Conservation (phyloP, 352 stramenopile species). For the Phytophthora crassamura region DNA sequence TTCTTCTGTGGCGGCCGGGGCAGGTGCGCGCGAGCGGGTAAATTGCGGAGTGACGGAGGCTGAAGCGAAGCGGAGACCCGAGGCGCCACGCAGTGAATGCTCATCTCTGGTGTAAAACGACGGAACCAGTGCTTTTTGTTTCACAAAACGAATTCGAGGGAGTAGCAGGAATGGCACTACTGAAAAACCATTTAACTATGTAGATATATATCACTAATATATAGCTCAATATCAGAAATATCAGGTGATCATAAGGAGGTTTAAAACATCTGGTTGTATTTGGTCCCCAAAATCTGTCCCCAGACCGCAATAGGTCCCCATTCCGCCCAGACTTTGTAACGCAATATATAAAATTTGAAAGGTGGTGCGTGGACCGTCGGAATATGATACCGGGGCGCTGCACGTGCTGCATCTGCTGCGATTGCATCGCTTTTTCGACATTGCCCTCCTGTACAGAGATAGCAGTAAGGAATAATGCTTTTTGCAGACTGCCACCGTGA, state of each 20-base stretch:
- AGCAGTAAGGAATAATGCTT: not conserved
- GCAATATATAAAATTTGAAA: constrained; percentile 3
- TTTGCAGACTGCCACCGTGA: not conserved
- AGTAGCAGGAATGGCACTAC: too few species aligned
- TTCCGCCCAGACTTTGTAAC: not conserved
- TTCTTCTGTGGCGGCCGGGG: constrained; percentile 7
- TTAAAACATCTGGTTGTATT: too few species aligned
- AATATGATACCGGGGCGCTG: constrained; percentile 13
- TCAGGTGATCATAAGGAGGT: too few species aligned
- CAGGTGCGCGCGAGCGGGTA: constrained; percentile 32
- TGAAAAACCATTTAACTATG: too few species aligned
- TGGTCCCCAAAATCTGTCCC: too few species aligned
- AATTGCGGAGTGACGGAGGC: constrained; percentile 38
- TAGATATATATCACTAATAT: too few species aligned
- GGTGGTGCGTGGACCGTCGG: constrained; percentile 32
- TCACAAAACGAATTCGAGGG: too few species aligned
- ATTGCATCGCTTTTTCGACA: not conserved
- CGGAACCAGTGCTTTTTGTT: not conserved
- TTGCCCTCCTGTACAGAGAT: not conserved
- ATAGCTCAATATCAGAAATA: too few species aligned
- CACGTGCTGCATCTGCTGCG: not conserved
- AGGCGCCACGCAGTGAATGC: too few species aligned
- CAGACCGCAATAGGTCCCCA: not conserved
- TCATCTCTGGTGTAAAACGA: constrained; percentile 33
- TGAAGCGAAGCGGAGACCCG: constrained; percentile 25